phyloP scores from a whole-genome alignment of 148 eudicot genomes.

The Silene latifolia region DNA sequence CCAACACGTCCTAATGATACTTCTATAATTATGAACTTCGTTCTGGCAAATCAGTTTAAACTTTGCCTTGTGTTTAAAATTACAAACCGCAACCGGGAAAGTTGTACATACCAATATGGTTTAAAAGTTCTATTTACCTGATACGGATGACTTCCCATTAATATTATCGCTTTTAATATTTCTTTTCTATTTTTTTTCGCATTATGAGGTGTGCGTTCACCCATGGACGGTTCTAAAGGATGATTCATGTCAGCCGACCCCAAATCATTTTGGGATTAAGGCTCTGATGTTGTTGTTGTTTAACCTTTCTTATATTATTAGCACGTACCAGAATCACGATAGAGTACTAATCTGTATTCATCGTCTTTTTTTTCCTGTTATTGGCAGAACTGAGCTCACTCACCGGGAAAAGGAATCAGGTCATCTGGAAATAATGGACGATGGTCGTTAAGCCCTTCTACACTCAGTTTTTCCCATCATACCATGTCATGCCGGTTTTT shows the following conservation, averaged over 20 bases:
- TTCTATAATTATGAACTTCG: too few species aligned
- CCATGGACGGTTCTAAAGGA: too few species aligned
- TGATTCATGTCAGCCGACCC: too few species aligned
- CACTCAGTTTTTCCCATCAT: background rate
- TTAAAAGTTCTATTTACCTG: too few species aligned
- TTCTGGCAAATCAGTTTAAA: too few species aligned
- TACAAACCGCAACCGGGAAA: too few species aligned
- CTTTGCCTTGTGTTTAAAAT: background rate
- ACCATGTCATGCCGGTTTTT: constrained; percentile 1
- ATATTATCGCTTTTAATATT: background rate
- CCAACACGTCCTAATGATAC: background rate
- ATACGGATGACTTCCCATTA: too few species aligned
- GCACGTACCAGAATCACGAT: background rate
- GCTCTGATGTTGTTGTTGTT: too few species aligned
- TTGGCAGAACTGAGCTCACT: constrained; percentile 18
- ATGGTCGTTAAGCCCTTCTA: constrained; percentile 18
- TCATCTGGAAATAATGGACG: constrained; percentile 19
- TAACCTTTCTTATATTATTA: background rate
- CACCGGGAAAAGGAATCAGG: constrained; percentile 11
- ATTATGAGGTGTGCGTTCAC: too few species aligned
- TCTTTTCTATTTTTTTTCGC: too few species aligned
- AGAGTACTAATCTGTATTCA: background rate
- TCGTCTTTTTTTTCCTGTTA: background rate
- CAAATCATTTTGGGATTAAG: too few species aligned
- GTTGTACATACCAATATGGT: too few species aligned